A percentile compares a stretch with the other conserved stretches of the same genome.
phyloP scores from a whole-genome alignment of 1,284 basidiomycete genomes.

The Fomitopsis betulina region DNA sequence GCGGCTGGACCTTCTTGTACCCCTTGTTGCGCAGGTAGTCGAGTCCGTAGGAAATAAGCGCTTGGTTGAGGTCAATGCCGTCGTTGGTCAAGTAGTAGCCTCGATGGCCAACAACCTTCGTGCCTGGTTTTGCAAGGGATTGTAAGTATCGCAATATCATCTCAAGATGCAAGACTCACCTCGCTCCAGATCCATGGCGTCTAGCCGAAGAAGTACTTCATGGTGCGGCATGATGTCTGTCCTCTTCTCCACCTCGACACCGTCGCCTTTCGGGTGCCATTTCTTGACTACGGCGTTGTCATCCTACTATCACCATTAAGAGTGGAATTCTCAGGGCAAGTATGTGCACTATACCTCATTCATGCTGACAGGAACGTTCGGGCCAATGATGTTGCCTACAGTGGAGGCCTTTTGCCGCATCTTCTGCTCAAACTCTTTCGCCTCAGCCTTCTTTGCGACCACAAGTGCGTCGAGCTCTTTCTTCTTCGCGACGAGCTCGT shows the following conservation, averaged over 20 bases:
- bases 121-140: constrained; percentile 40
- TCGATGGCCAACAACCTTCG: constrained; percentile 92
- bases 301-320: constrained; percentile 48
- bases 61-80: constrained; percentile 96
- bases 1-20: constrained; percentile 95
- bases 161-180: constrained; percentile 40
- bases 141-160: not conserved
- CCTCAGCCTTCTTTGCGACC: constrained; percentile 70
- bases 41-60: constrained; percentile 91
- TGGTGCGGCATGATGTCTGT: constrained; percentile 90
- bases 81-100: constrained; percentile 96
- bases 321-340: not conserved
- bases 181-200: constrained; percentile 95
- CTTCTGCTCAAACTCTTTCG: constrained; percentile 71
- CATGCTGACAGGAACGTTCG: constrained; percentile 79
- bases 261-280: constrained; percentile 85
- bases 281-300: constrained; percentile 82
- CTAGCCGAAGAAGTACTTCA: constrained; percentile 90
- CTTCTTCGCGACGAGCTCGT: constrained; percentile 81
- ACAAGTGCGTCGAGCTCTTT: constrained; percentile 77
- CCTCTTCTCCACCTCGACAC: constrained; percentile 55
- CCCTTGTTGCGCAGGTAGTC: constrained; percentile 83
- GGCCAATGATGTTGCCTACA: constrained; percentile 93
- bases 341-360: constrained; percentile 64
- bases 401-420: constrained; percentile 80